Percentiles rank a stretch among this genome's conserved stretches.
Evolutionary conservation across 2,329 filamentous ascomycete genomes (phyloP).

Genomic region (Thelonectria discophora): DNA sequence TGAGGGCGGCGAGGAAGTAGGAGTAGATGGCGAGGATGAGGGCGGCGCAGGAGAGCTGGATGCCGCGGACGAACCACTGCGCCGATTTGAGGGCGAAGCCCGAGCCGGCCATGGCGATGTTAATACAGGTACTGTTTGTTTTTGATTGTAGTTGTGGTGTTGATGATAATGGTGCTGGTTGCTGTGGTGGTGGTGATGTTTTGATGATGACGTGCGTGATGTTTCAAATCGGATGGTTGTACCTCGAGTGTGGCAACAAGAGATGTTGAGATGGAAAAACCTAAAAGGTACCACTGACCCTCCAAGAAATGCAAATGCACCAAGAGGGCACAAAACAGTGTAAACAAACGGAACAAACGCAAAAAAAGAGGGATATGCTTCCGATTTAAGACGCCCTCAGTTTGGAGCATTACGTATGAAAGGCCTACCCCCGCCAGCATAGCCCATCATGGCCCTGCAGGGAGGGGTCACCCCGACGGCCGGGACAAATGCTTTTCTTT

Average conservation of each 20-base stretch:
- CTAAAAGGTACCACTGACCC: too few relatives aligned
- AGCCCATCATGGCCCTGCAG: background rate
- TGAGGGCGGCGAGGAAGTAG: slow-evolving; percentile 82
- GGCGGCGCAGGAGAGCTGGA: slow-evolving; percentile 77
- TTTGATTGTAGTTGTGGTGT: too few relatives aligned
- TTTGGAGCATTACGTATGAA: background rate
- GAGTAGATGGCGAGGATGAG: slow-evolving; percentile 82
- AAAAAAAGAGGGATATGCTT: background rate
- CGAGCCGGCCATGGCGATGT: too few relatives aligned
- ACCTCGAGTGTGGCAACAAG: too few relatives aligned
- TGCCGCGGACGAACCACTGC: slow-evolving; percentile 75
- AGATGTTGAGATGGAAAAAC: too few relatives aligned
- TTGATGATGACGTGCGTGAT: background rate
- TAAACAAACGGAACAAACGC: background rate
- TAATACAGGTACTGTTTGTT: too few relatives aligned
- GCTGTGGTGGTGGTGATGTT: background rate
- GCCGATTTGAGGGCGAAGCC: slow-evolving; percentile 70
- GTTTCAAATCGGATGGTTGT: too few relatives aligned
- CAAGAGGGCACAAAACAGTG: too few relatives aligned
- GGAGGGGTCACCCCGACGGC: background rate
- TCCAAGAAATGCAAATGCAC: too few relatives aligned
- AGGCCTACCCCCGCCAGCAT: background rate
- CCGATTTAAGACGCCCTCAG: background rate
- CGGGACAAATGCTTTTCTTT: background rate
- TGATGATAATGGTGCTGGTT: background rate